Evolutionary conservation across 2,329 filamentous ascomycete species (phyloP), one percentile per base, ranked within the genome.

Genomic region (Beauveria rudraprayagi): DNA sequence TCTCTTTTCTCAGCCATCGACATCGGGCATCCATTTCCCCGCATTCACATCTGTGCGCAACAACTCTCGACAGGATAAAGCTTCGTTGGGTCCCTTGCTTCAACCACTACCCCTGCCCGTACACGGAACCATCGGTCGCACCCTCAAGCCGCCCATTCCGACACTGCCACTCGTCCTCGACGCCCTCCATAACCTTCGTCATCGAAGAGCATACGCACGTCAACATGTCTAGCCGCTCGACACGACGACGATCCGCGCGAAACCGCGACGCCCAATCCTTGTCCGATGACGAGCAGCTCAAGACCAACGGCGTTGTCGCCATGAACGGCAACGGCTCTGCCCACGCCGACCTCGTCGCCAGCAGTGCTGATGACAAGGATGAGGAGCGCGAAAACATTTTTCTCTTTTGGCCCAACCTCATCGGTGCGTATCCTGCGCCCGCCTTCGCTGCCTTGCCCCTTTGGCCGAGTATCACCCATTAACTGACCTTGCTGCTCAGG

Each of bases 351-450:
- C 66, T 68, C 26, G 61, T 72, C 63, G 70, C 71, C 63, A 69
- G 67, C 63, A 76, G 70, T 26, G 16, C 14, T 14, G 16, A 24
- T 3, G 55, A 30, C 46, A 68, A 74, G 56, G 66, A 74, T 54
- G 66, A 73, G 53, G 70, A 75, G 10, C 71, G 75, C 47, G 89
- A 92, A 75, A 93, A 93, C 73, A 88, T 93, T 65, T 93, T 92
- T 66, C 74, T 92, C 37, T 92, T 93, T 75, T 87, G 83, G 75
- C 90, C 90, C 34, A 93, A 93, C 70, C 79, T 93, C 44, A 92
- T 93, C 68, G 90, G 89, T 91, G 78, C 66, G 82, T 69, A 11
- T 5, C 60, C 28, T 22, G 30, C 59, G 34, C 52, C 19, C 52
- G 34, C 14, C 17, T 6, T 40, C 54, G 46, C 16, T 34, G 9